Conservation (phyloP, 352 stramenopile genomes). For the Elongisporangium prolatum region DNA sequence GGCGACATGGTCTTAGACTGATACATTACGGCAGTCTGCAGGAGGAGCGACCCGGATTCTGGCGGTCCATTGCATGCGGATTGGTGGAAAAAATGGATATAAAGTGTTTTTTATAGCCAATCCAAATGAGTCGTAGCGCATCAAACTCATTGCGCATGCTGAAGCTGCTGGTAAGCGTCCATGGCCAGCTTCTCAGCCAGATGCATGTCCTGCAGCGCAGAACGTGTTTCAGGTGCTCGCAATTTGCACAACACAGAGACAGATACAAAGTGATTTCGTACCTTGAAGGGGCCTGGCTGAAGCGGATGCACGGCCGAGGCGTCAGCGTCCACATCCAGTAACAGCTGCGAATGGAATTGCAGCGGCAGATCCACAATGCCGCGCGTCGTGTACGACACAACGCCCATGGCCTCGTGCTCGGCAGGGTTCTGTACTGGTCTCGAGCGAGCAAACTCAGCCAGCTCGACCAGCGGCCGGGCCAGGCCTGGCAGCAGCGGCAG, state of each 20-base stretch:
- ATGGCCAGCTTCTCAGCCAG: slow-evolving; percentile 61
- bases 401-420: slow-evolving; percentile 36
- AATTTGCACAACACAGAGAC: neutral
- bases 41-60: neutral
- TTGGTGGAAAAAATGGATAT: neutral
- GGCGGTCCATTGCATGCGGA: neutral
- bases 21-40: neutral
- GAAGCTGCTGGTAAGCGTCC: slow-evolving; percentile 27
- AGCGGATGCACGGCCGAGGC: slow-evolving; percentile 55
- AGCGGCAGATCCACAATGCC: slow-evolving; percentile 45
- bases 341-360: slow-evolving; percentile 32
- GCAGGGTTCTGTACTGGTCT: slow-evolving; percentile 41
- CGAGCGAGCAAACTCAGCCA: slow-evolving; percentile 48
- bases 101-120: neutral
- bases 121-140: neutral
- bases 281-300: slow-evolving; percentile 35
- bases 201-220: slow-evolving; percentile 51
- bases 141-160: neutral
- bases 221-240: neutral
- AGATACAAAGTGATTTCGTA: slow-evolving; percentile 4
- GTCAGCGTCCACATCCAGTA: slow-evolving; percentile 15
- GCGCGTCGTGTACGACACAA: slow-evolving; percentile 52
- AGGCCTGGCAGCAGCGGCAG: slow-evolving; percentile 62
- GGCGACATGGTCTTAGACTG: slow-evolving; percentile 5
- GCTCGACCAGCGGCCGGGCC: slow-evolving; percentile 49